Percentiles rank a stretch among this genome's conserved stretches.
These are phyloP conservation scores for Aspergillus cavernicola DNA, from an alignment of 495 filamentous ascomycete genomes.

Conservation along the genomic window DNA sequence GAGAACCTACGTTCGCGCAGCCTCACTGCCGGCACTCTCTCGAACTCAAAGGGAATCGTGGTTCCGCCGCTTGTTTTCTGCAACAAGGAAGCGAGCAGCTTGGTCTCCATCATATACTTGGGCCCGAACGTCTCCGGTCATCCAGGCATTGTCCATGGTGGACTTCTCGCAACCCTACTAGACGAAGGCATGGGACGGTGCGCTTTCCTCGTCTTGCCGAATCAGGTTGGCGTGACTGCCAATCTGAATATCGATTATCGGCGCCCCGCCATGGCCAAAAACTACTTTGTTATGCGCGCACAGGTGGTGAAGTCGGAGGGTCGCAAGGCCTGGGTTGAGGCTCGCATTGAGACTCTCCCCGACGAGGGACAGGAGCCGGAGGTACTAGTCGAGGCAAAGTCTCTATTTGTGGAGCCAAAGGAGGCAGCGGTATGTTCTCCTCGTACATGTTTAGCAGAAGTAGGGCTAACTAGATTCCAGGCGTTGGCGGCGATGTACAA, in stretches of 20 bases:
- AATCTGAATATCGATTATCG: constrained; percentile 88
- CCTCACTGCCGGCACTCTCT: constrained; percentile 76
- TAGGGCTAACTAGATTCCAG: constrained; percentile 18
- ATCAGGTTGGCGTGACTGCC: constrained; percentile 85
- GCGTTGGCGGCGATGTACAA: constrained; percentile 30
- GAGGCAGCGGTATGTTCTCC: constrained; percentile 64
- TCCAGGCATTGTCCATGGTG: constrained; percentile 88
- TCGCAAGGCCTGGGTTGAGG: constrained; percentile 94
- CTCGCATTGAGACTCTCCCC: constrained; percentile 78
- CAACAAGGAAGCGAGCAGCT: constrained; percentile 63
- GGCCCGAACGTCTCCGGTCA: constrained; percentile 85
- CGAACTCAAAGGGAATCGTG: constrained; percentile 70
- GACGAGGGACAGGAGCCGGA: constrained; percentile 56
- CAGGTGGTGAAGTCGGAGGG: constrained; percentile 86
- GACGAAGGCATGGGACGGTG: constrained; percentile 90
- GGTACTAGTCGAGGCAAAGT: constrained; percentile 73
- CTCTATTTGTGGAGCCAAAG: constrained; percentile 86
- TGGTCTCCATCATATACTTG: constrained; percentile 75
- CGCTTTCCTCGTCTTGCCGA: constrained; percentile 86
- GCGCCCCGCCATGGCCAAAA: constrained; percentile 69
- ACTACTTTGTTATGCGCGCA: constrained; percentile 74
- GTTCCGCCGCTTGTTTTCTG: constrained; percentile 79
- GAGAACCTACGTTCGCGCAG: constrained; percentile 60
- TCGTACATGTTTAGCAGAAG: not conserved
- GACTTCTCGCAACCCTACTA: constrained; percentile 83